These are phyloP conservation scores for Linnemannia hyalina DNA, from an alignment of 192 early-diverging fungal genomes.

Conservation along the genomic window DNA sequence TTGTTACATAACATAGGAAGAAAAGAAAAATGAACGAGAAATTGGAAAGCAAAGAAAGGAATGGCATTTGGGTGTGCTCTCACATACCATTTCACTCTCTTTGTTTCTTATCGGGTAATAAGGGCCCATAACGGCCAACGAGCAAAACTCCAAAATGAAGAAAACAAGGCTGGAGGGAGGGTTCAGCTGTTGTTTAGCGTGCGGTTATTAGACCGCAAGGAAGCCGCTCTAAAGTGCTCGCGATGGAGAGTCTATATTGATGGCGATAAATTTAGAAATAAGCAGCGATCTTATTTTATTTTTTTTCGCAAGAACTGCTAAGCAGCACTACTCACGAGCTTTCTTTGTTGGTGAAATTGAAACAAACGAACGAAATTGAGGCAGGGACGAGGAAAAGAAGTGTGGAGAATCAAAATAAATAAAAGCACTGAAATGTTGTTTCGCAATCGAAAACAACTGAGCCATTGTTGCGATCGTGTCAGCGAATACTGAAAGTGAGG, in stretches of 20 bases:
- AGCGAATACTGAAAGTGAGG: background rate
- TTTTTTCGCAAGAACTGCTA: no score
- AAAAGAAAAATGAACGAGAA: background rate
- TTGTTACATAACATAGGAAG: slow-evolving; percentile 2
- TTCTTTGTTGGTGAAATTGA: background rate
- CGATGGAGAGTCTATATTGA: background rate
- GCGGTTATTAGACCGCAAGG: background rate
- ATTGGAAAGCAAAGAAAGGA: background rate
- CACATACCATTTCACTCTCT: no score
- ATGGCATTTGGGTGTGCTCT: background rate
- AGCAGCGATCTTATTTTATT: background rate
- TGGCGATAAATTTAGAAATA: background rate
- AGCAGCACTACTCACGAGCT: background rate
- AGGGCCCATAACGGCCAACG: background rate
- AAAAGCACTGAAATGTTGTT: background rate
- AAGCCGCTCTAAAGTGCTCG: background rate
- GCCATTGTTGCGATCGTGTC: background rate
- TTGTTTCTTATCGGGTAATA: background rate
- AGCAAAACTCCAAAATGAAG: background rate
- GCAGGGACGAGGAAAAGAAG: background rate
- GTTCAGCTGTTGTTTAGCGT: background rate
- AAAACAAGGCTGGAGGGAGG: background rate
- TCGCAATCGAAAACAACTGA: background rate
- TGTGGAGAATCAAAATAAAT: background rate
- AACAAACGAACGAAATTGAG: background rate